Evolutionary conservation across 2,329 filamentous ascomycete genomes (phyloP), one percentile per base, ranked within the genome.

Genomic region (Hymenoscyphus scutula): DNA sequence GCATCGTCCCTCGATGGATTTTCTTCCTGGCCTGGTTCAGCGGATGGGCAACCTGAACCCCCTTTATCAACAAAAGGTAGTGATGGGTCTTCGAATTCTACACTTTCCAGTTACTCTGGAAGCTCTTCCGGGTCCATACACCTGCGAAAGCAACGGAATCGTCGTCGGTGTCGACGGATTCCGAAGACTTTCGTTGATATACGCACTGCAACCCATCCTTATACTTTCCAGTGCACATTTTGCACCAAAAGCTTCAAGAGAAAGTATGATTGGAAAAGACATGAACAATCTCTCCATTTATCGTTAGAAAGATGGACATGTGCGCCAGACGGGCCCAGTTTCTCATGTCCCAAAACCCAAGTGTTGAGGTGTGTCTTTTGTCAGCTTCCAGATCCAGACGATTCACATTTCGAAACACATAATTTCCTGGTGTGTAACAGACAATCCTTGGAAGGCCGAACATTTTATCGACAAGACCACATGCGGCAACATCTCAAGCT

Each of bases 241-340:
- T 55, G 53, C 29, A 55, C 53, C 1, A 55, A 55, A 32, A 29
- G 23, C 13, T 55, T 55, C 29, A 55, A 34, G 53, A 27, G 53
- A 55, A 55, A 32, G 32, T 32, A 55, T 17, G 53, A 55, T 19
- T 55, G 53, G 53, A 55, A 55, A 30, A 55, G 53, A 32, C 53
- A 55, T 19, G 53, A 55, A 32, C 25, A 55, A 11, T 55, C 53
- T 13, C 29, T 55, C 5, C 53, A 55, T 30, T 30, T 55, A 19
- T 30, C 53, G 19, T 8, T 30, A 29, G 53, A 55, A 55, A 27
- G 32, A 55, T 55, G 53, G 53, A 55, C 19, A 29, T 55, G 53
- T 32, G 53, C 53, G 11, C 53, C 53, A 55, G 32, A 30, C 34
- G 53, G 53, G 25, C 27, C 53, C 29, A 55, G 13, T 10, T 55